Evolutionary conservation across 2,329 filamentous ascomycete genomes (phyloP), one percentile per base, ranked within the genome.

Genomic region (Diaporthe sp.): DNA sequence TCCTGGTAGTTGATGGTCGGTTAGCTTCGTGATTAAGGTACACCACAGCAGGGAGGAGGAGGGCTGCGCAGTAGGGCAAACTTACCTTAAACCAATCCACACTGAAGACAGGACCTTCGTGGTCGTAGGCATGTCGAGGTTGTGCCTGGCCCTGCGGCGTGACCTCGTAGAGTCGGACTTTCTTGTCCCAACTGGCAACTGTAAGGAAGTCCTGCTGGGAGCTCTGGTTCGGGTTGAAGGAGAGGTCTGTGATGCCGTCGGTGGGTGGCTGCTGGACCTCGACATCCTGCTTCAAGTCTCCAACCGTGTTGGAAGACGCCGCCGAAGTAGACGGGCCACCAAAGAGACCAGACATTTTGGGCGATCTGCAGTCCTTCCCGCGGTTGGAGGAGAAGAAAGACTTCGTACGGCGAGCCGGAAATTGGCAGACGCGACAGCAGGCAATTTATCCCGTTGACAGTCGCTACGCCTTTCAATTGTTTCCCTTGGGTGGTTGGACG

Each of bases 121-220:
- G 95, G 78, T 97, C 94, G 81, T 97, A 97, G 75, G 93, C 87
- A 77, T 95, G 95, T 81, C 96, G 96, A 67, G 95, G 95, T 82
- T 95, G 91, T 81, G 94, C 96, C 82, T 94, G 90, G 57, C 95
- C 95, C 78, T 91, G 91, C 73, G 85, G 86, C 77, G 93, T 91
- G 82, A 98, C 95, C 84, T 98, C 95, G 86, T 98, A 99, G 82
- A 99, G 96, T 81, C 96, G 93, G 77, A 98, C 95, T 84, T 98
- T 97, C 87, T 97, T 97, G 85, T 99, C 97, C 97, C 97, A 99
- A 80, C 95, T 98, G 64, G 95, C 88, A 47, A 98, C 94, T 33
- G 96, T 95, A 25, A 99, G 89, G 82, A 97, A 94, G 80, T 98
- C 95, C 78, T 83, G 83, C 86, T 89, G 71, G 88, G 88, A 80